Percentiles rank a stretch among this genome's conserved stretches.
Conservation (phyloP, 306 rosid genomes). For the Dryas drummondii region DNA sequence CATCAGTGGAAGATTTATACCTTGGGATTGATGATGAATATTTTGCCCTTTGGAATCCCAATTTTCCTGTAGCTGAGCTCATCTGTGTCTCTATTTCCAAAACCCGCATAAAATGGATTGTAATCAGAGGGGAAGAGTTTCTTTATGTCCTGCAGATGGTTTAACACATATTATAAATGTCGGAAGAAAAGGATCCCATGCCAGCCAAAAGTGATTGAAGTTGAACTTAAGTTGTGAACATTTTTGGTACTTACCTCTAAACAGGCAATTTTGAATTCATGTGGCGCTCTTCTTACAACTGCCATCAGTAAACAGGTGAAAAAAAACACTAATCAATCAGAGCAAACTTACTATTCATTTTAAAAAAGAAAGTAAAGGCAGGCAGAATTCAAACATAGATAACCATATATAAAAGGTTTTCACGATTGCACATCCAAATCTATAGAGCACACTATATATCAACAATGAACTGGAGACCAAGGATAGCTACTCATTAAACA, state of each 20-base stretch:
- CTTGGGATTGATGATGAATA: slow-evolving; percentile 97
- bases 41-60: slow-evolving; percentile 96
- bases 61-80: slow-evolving; percentile 93
- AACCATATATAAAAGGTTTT: neutral
- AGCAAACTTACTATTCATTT: neutral
- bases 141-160: slow-evolving; percentile 67
- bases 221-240: slow-evolving; percentile 15
- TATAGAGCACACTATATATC: neutral
- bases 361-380: slow-evolving; percentile 3
- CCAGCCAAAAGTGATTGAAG: slow-evolving; percentile 13
- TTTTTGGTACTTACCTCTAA: slow-evolving; percentile 64
- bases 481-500: neutral
- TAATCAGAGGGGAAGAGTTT: slow-evolving; percentile 88
- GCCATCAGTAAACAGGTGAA: slow-evolving; percentile 28
- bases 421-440: neutral
- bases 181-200: slow-evolving; percentile 13
- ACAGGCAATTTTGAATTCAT: slow-evolving; percentile 97
- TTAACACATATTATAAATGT: neutral
- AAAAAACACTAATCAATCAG: slow-evolving; percentile 35
- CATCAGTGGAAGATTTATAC: slow-evolving; percentile 38
- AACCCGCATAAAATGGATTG: slow-evolving; percentile 96
- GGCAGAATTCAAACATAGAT: neutral
- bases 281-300: slow-evolving; percentile 99
- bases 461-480: neutral
- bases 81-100: slow-evolving; percentile 96